Percentiles rank a stretch among this genome's conserved stretches.
These are phyloP conservation scores for Solanum raphanifolium DNA, from an alignment of 257 asterid species.

Conservation along the genomic window DNA sequence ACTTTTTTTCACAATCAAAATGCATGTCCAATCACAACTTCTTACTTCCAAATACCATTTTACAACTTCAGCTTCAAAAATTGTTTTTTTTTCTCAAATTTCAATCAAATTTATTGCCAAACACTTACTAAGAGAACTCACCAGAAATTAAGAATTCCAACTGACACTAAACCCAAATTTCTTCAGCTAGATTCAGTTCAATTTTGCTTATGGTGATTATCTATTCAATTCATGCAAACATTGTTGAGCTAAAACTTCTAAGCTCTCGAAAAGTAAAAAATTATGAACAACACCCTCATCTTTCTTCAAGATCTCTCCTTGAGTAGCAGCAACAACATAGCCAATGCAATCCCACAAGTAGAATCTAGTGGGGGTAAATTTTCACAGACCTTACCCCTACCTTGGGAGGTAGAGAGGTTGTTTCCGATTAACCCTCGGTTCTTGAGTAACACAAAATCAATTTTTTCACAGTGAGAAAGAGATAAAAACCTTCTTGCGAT, in stretches of 20 bases:
- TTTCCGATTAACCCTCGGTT: background rate
- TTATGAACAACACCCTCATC: background rate
- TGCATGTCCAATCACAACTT: background rate
- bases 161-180: background rate
- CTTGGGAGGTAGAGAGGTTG: background rate
- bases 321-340: background rate
- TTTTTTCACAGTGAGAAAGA: background rate
- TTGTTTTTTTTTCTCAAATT: background rate
- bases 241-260: background rate
- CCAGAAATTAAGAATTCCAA: background rate
- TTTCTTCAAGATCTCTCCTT: background rate
- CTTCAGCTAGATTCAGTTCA: background rate
- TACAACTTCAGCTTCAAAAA: background rate
- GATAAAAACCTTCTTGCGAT: conserved; percentile 41
- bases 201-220: background rate
- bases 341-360: background rate
- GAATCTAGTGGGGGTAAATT: background rate
- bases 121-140: background rate
- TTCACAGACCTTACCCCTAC: background rate
- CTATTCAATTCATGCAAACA: background rate
- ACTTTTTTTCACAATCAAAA: background rate
- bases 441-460: background rate
- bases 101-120: background rate
- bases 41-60: background rate
- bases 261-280: background rate